Conservation (phyloP, 2,329 filamentous ascomycete species). For the Fusarium clavum region DNA sequence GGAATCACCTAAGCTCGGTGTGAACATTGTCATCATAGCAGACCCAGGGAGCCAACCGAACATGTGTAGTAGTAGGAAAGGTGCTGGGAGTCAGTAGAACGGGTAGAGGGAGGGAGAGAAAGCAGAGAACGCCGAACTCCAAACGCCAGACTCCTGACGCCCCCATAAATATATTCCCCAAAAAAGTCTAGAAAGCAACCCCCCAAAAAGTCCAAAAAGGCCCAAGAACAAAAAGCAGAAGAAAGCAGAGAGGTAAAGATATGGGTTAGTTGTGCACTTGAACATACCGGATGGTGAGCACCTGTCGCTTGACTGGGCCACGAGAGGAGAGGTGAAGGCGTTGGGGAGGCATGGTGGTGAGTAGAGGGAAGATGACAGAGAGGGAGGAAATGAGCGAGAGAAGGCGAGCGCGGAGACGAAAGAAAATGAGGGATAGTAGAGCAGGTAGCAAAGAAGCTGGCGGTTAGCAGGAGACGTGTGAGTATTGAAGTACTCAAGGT, state of each 20-base stretch:
- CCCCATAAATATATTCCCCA: background rate
- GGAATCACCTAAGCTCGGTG: constrained; percentile 40
- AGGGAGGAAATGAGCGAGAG: background rate
- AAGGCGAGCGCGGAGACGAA: background rate
- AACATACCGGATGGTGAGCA: background rate
- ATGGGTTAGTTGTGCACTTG: background rate
- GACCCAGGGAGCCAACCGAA: background rate
- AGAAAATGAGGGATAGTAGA: no score
- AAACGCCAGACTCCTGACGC: constrained; percentile 2
- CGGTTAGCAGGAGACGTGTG: background rate
- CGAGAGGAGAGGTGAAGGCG: background rate
- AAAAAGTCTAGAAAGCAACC: background rate
- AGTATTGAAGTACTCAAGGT: constrained; percentile 18
- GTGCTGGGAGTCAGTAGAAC: background rate
- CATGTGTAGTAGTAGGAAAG: background rate
- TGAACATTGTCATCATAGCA: constrained; percentile 47
- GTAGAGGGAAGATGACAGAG: background rate
- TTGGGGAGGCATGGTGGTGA: background rate
- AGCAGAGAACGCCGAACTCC: background rate
- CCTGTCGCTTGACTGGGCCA: constrained; percentile 12
- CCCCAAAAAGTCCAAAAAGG: background rate
- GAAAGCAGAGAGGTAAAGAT: background rate
- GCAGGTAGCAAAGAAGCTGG: background rate
- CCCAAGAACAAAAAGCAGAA: background rate
- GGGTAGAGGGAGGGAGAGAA: background rate